phyloP scores from a whole-genome alignment of 345 rosid species.

The Linum lewisii region DNA sequence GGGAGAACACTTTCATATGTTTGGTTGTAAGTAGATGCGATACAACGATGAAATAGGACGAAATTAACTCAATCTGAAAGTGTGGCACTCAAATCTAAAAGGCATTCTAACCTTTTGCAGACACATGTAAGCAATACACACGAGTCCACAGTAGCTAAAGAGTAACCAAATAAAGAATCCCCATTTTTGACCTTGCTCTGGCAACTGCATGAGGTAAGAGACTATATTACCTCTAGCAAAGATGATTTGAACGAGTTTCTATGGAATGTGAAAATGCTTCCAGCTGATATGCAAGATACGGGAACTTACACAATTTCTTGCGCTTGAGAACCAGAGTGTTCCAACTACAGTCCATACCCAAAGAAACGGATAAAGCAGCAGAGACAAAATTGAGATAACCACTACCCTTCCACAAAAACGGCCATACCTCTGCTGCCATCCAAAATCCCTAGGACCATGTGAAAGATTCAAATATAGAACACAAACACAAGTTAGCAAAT shows the following conservation, averaged over 20 bases:
- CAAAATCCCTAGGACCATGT: conserved; percentile 63
- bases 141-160: conserved; percentile 90
- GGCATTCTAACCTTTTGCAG: conserved; percentile 50
- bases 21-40: background rate
- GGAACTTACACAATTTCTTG: conserved; percentile 66
- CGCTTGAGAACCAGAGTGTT: conserved; percentile 74
- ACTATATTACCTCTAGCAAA: conserved; percentile 2
- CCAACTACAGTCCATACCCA: conserved; percentile 97
- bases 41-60: background rate
- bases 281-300: background rate
- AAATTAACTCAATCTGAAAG: background rate
- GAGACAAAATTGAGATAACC: conserved; percentile 62
- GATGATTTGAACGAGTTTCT: conserved; percentile 6
- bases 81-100: background rate
- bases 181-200: conserved; percentile 93
- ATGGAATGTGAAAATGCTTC: background rate
- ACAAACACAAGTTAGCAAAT: background rate
- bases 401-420: conserved; percentile 87
- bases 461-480: background rate
- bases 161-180: conserved; percentile 94
- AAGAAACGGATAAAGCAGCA: conserved; percentile 79
- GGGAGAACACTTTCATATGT: background rate
- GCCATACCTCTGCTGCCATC: conserved; percentile 90
- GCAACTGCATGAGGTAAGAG: conserved; percentile 43
- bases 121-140: conserved; percentile 76